A percentile compares a stretch with the other conserved stretches of the same genome.
phyloP scores from a whole-genome alignment of 306 rosid species.

The Lupinus albus region DNA sequence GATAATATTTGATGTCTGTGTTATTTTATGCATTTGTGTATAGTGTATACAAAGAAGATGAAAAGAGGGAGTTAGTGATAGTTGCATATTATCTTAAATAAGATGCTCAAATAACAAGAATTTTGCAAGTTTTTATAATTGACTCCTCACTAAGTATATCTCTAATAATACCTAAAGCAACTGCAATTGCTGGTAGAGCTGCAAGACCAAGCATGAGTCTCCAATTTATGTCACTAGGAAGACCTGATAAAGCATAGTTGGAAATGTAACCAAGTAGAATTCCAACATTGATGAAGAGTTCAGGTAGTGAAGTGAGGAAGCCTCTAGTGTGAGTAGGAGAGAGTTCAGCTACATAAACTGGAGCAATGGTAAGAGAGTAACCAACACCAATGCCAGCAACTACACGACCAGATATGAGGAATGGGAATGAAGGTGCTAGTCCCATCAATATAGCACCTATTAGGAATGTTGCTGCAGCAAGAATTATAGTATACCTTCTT shows the following conservation, averaged over 20 bases:
- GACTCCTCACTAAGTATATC: too few relatives aligned
- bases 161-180: constrained; percentile 33
- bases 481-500: constrained; percentile 67
- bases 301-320: constrained; percentile 78
- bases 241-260: constrained; percentile 61
- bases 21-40: too few relatives aligned
- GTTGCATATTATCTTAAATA: too few relatives aligned
- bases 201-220: constrained; percentile 82
- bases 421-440: constrained; percentile 66
- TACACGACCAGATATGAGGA: constrained; percentile 63
- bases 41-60: too few relatives aligned
- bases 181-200: constrained; percentile 53
- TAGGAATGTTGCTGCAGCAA: constrained; percentile 65
- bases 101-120: too few relatives aligned
- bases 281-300: constrained; percentile 72
- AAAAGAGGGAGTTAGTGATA: too few relatives aligned
- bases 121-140: too few relatives aligned
- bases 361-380: constrained; percentile 72
- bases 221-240: constrained; percentile 59
- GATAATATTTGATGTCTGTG: too few relatives aligned
- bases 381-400: constrained; percentile 86
- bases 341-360: constrained; percentile 75
- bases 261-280: constrained; percentile 67
- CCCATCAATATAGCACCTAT: constrained; percentile 80
- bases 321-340: constrained; percentile 75